Evolutionary conservation across 2,329 filamentous ascomycete species (phyloP).

Genomic region (Stachybotrys chlorohalonatus): DNA sequence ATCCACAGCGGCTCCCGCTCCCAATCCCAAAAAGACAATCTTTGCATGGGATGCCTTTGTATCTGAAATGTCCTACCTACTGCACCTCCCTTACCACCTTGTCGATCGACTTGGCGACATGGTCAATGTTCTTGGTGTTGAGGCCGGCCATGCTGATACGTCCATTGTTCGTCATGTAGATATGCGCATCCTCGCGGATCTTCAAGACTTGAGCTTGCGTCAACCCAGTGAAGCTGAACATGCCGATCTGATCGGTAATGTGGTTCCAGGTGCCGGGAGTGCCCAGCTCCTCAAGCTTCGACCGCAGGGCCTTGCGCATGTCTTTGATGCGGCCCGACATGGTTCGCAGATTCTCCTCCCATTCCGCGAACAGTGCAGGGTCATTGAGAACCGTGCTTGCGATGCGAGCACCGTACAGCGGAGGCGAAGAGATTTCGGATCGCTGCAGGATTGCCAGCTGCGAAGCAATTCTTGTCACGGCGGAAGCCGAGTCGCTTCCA

Average conservation of each 20-base stretch:
- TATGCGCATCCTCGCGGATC: constrained; percentile 61
- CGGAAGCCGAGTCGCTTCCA: constrained; percentile 53
- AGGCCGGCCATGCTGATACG: constrained; percentile 98
- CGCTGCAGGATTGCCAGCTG: constrained; percentile 93
- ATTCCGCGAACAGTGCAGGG: constrained; percentile 70
- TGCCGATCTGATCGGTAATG: constrained; percentile 97
- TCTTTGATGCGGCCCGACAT: constrained; percentile 94
- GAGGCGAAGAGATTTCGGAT: constrained; percentile 95
- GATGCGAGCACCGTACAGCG: constrained; percentile 87
- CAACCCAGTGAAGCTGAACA: constrained; percentile 93
- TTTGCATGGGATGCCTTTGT: too few relatives aligned
- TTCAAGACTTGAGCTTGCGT: constrained; percentile 63
- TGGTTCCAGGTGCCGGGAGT: constrained; percentile 94
- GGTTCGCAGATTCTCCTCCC: constrained; percentile 82
- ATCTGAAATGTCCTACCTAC: constrained; percentile 5
- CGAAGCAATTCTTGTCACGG: constrained; percentile 60
- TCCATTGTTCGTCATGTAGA: constrained; percentile 97
- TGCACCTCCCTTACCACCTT: constrained; percentile 53
- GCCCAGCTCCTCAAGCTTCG: constrained; percentile 71
- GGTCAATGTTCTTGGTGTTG: constrained; percentile 85
- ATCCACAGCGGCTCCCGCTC: too few relatives aligned
- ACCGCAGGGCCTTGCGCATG: constrained; percentile 74
- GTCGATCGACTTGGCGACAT: constrained; percentile 84
- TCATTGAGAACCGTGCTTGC: constrained; percentile 81
- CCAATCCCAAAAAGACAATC: too few relatives aligned